Conservation (phyloP, 75 land plant species). For the Selaginella tamariscina region DNA sequence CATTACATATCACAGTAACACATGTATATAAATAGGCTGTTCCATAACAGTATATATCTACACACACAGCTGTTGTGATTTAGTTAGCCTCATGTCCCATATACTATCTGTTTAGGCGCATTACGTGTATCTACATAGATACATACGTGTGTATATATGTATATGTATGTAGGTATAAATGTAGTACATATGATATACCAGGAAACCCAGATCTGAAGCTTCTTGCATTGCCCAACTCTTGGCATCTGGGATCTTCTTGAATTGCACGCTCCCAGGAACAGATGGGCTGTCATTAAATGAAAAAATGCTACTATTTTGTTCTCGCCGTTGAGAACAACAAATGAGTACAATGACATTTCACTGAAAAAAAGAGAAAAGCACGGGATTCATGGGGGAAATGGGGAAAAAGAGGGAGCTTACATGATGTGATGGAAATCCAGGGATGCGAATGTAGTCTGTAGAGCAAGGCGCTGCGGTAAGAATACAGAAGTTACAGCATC, state of each 20-base stretch:
- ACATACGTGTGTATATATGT: too few species aligned
- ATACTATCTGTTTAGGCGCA: too few species aligned
- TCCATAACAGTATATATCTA: too few species aligned
- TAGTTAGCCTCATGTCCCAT: too few species aligned
- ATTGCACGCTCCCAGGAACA: constrained; percentile 13
- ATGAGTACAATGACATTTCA: constrained; percentile 15
- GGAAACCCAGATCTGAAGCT: constrained; percentile 19
- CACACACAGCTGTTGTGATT: too few species aligned
- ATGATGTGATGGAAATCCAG: not conserved
- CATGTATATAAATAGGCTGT: too few species aligned
- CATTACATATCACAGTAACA: too few species aligned
- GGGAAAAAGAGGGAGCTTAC: not conserved
- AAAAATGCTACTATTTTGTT: constrained; percentile 18
- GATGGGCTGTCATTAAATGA: constrained; percentile 19
- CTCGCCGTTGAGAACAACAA: constrained; percentile 13
- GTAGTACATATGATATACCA: constrained; percentile 7
- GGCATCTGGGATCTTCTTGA: not conserved
- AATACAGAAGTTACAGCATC: not conserved
- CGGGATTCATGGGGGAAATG: not conserved
- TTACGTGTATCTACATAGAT: too few species aligned
- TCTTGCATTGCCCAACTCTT: constrained; percentile 18
- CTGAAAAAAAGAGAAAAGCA: constrained; percentile 12
- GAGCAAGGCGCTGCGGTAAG: not conserved
- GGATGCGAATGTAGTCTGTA: not conserved
- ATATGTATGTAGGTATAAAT: too few species aligned